Percentiles rank a stretch among this genome's conserved stretches.
phyloP scores from a whole-genome alignment of 2,329 filamentous ascomycete genomes.

The Fusarium sp. region DNA sequence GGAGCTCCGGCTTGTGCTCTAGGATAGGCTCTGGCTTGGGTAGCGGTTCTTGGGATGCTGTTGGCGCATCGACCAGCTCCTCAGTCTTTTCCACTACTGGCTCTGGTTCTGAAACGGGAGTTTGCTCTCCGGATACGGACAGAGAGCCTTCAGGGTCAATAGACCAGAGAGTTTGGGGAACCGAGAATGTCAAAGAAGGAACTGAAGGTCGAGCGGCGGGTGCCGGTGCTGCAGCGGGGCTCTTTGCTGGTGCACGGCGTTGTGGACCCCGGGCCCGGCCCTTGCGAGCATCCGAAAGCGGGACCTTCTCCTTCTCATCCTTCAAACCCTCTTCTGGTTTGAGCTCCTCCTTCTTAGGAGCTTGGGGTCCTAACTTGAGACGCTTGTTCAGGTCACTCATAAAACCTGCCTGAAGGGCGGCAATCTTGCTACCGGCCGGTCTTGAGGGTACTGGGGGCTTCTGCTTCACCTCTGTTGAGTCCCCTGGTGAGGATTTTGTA shows the following conservation, averaged over 20 bases:
- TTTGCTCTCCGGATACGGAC: constrained; percentile 38
- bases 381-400: constrained; percentile 94
- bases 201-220: constrained; percentile 52
- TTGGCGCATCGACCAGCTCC: not conserved
- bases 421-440: constrained; percentile 87
- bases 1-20: constrained; percentile 28
- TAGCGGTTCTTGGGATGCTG: constrained; percentile 11
- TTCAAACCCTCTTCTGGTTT: constrained; percentile 66
- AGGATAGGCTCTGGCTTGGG: constrained; percentile 20
- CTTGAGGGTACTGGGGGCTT: constrained; percentile 85
- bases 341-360: constrained; percentile 79
- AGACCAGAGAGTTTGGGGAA: constrained; percentile 64
- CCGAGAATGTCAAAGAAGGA: constrained; percentile 62
- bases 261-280: constrained; percentile 89
- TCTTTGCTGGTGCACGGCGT: constrained; percentile 74
- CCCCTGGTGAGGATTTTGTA: constrained; percentile 61
- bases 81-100: constrained; percentile 17
- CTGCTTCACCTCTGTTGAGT: constrained; percentile 68
- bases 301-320: constrained; percentile 77
- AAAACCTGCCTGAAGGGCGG: constrained; percentile 90
- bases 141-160: constrained; percentile 65
- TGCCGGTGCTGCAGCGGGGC: constrained; percentile 55
- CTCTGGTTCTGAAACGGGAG: constrained; percentile 29
- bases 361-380: constrained; percentile 86
- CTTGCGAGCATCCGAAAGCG: constrained; percentile 91